A percentile compares a stretch with the other conserved stretches of the same genome.
These are phyloP conservation scores for Trichoderma breve DNA, from an alignment of 2,329 filamentous ascomycete species.

Conservation along the genomic window DNA sequence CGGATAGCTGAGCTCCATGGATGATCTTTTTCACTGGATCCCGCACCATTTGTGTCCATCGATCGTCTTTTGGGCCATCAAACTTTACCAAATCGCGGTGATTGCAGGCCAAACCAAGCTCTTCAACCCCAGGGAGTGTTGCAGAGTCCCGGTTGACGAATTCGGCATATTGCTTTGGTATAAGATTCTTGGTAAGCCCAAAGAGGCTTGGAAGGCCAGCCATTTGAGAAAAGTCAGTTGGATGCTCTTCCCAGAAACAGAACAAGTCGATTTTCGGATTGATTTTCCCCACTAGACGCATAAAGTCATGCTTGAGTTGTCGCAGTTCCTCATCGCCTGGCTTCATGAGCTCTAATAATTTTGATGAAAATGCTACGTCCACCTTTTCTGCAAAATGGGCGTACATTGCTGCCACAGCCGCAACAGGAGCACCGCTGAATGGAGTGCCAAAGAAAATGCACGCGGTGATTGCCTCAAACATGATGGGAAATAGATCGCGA, in stretches of 20 bases:
- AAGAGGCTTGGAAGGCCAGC: conserved; percentile 33
- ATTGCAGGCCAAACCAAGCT: conserved; percentile 36
- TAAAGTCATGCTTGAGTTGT: conserved; percentile 41
- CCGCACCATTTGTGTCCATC: conserved; percentile 36
- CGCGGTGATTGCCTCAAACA: conserved; percentile 42
- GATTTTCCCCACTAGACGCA: conserved; percentile 35
- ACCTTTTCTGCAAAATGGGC: conserved; percentile 35
- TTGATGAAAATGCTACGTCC: conserved; percentile 34
- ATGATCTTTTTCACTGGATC: conserved; percentile 39
- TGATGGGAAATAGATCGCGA: conserved; percentile 36
- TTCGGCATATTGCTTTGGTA: conserved; percentile 37
- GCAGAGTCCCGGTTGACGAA: conserved; percentile 43
- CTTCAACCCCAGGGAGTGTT: conserved; percentile 35
- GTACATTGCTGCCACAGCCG: conserved; percentile 39
- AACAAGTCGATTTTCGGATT: conserved; percentile 37
- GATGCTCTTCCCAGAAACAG: conserved; percentile 42
- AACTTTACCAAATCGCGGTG: conserved; percentile 45
- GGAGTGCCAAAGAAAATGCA: conserved; percentile 43
- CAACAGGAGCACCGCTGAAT: conserved; percentile 39
- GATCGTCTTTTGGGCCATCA: conserved; percentile 39
- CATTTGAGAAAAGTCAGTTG: conserved; percentile 39
- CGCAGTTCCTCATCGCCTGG: conserved; percentile 38
- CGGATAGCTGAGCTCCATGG: conserved; percentile 35
- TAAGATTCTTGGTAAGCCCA: conserved; percentile 18
- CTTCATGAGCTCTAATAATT: conserved; percentile 41